Conservation (phyloP, 225 moss, liverwort and hornwort species). For the Straminergon stramineum region DNA sequence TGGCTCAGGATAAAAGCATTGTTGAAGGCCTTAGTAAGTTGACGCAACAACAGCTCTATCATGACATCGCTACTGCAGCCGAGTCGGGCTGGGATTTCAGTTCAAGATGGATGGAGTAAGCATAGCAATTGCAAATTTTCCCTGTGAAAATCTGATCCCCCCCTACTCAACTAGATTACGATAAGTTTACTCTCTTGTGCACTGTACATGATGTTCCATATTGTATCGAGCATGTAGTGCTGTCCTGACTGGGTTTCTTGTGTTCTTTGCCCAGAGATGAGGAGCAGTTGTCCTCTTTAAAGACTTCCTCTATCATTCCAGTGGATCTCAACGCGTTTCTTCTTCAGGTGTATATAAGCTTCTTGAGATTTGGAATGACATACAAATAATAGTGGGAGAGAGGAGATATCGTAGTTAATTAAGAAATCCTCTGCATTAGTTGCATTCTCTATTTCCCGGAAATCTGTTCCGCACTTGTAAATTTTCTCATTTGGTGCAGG, state of each 20-base stretch:
- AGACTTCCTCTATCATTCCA: constrained; percentile 57
- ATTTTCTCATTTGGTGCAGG: not conserved
- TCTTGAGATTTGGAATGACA: not conserved
- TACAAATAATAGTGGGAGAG: not conserved
- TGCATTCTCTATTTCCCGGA: not conserved
- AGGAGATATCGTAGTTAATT: not conserved
- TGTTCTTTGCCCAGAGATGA: constrained; percentile 12
- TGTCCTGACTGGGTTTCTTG: not conserved
- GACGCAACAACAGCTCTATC: constrained; percentile 44
- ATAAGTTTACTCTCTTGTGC: not conserved
- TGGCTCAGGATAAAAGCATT: constrained; percentile 36
- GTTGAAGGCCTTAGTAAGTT: constrained; percentile 14
- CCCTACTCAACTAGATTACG: not conserved
- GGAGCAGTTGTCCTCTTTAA: constrained; percentile 34
- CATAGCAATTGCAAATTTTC: not conserved
- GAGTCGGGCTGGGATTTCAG: constrained; percentile 91
- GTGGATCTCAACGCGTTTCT: constrained; percentile 62
- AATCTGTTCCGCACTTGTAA: not conserved
- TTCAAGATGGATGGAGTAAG: constrained; percentile 84
- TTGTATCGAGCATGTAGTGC: not conserved
- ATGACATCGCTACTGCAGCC: constrained; percentile 64
- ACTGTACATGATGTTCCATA: not conserved
- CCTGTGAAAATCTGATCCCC: not conserved
- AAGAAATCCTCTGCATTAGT: not conserved
- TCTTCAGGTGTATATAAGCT: constrained; percentile 30